phyloP scores from a whole-genome alignment of 441 rosid genomes.

The Croton setiger region DNA sequence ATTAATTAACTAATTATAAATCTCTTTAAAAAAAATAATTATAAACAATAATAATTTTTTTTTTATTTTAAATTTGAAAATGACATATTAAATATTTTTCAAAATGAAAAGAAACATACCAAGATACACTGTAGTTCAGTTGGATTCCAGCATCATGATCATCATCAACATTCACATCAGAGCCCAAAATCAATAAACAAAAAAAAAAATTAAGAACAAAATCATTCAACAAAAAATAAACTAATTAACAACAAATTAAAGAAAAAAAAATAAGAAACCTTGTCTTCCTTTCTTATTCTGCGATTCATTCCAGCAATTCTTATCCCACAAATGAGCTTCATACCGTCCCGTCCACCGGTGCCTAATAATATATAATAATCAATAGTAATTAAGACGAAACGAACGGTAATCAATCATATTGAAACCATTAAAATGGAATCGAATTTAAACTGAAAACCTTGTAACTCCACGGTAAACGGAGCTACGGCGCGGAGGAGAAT shows the following conservation, averaged over 20 bases:
- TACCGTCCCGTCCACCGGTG: slow-evolving; percentile 94
- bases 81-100: not conserved
- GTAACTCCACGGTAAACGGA: slow-evolving; percentile 62
- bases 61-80: not conserved
- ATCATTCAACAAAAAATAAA: not conserved
- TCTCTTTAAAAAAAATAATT: not conserved
- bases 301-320: slow-evolving; percentile 85
- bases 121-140: slow-evolving; percentile 40
- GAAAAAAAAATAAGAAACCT: slow-evolving; percentile 46
- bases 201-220: not conserved
- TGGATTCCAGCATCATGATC: slow-evolving; percentile 23
- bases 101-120: slow-evolving; percentile 24
- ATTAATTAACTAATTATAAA: no score
- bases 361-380: slow-evolving; percentile 41
- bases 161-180: slow-evolving; percentile 7
- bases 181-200: not conserved
- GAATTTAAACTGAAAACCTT: slow-evolving; percentile 26
- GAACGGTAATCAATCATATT: not conserved
- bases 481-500: slow-evolving; percentile 54
- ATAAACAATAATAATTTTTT: no score
- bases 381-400: not conserved
- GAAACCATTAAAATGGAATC: no score
- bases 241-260: no score
- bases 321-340: slow-evolving; percentile 96
- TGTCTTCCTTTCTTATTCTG: slow-evolving; percentile 93